Conservation (phyloP, 2,329 filamentous ascomycete genomes). For the Cladobotryum mycophilum region DNA sequence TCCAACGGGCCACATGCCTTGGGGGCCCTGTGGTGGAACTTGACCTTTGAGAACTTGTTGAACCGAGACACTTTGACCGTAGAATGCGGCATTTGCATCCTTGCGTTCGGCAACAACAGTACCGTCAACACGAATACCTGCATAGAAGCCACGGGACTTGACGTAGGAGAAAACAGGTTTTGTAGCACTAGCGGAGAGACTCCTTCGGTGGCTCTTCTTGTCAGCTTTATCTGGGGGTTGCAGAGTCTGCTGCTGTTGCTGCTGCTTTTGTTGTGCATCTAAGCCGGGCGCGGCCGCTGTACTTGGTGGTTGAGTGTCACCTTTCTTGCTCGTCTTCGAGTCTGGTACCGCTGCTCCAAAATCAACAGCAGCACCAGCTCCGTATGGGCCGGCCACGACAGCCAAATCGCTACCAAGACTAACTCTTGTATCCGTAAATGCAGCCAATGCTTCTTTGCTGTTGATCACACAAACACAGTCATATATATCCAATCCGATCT, state of each 20-base stretch:
- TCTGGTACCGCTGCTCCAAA: conserved; percentile 31
- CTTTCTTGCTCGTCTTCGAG: not conserved
- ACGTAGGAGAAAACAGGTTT: conserved; percentile 61
- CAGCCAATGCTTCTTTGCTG: conserved; percentile 64
- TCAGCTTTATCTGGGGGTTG: conserved; percentile 21
- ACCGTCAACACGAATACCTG: conserved; percentile 79
- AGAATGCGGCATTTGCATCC: conserved; percentile 86
- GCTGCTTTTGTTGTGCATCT: not conserved
- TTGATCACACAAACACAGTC: conserved; percentile 87
- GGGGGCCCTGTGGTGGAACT: conserved; percentile 20
- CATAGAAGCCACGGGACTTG: conserved; percentile 84
- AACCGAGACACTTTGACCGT: conserved; percentile 53
- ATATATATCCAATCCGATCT: conserved; percentile 80
- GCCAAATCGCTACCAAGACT: conserved; percentile 75
- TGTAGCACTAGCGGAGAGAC: conserved; percentile 22
- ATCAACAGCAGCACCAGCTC: conserved; percentile 68
- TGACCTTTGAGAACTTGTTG: conserved; percentile 43
- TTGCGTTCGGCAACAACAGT: conserved; percentile 78
- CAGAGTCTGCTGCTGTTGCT: not conserved
- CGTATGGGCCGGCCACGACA: conserved; percentile 62
- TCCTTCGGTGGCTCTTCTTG: conserved; percentile 24
- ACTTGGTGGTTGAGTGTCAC: no score
- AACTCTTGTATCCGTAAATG: conserved; percentile 68
- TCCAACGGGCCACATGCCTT: conserved; percentile 28
- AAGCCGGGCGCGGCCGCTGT: not conserved